These are phyloP conservation scores for Penicillium sp. DNA, from an alignment of 2,329 filamentous ascomycete genomes.

Conservation along the genomic window DNA sequence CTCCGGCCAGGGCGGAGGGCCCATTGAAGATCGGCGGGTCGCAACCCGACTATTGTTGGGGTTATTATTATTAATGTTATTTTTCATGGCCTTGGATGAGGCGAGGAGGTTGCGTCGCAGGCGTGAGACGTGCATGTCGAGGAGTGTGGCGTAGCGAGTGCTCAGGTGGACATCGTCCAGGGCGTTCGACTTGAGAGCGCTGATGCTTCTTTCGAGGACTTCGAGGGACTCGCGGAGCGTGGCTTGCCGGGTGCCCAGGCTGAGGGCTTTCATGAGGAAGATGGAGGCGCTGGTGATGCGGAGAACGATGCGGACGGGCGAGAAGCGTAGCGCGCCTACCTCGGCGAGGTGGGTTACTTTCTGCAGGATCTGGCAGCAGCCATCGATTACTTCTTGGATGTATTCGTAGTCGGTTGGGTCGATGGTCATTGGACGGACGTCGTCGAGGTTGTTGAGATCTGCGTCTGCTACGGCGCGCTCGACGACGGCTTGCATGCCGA, in stretches of 20 bases:
- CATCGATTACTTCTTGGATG: slow-evolving; percentile 58
- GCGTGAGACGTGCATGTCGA: slow-evolving; percentile 50
- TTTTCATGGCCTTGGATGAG: slow-evolving; percentile 32
- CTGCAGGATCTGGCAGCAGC: slow-evolving; percentile 54
- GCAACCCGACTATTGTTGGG: slow-evolving; percentile 22
- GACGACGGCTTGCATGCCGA: slow-evolving; percentile 60
- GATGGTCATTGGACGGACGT: slow-evolving; percentile 47
- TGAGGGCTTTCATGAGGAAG: slow-evolving; percentile 55
- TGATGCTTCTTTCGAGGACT: slow-evolving; percentile 51
- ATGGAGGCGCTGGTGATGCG: slow-evolving; percentile 58
- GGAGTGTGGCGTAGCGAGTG: slow-evolving; percentile 52
- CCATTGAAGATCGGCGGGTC: slow-evolving; percentile 33
- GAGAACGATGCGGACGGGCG: slow-evolving; percentile 56
- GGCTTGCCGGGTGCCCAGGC: slow-evolving; percentile 51
- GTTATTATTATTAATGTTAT: slow-evolving; percentile 8
- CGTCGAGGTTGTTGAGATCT: slow-evolving; percentile 31
- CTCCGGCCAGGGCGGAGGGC: slow-evolving; percentile 30
- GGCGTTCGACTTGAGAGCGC: slow-evolving; percentile 50
- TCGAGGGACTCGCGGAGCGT: slow-evolving; percentile 53
- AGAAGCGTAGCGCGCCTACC: slow-evolving; percentile 50
- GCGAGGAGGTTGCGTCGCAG: slow-evolving; percentile 42
- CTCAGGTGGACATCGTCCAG: slow-evolving; percentile 56
- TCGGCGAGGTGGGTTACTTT: slow-evolving; percentile 53
- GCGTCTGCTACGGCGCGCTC: slow-evolving; percentile 51
- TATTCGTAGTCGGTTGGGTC: slow-evolving; percentile 56